Conservation (phyloP, 345 rosid species). For the Hirschfeldia incana region DNA sequence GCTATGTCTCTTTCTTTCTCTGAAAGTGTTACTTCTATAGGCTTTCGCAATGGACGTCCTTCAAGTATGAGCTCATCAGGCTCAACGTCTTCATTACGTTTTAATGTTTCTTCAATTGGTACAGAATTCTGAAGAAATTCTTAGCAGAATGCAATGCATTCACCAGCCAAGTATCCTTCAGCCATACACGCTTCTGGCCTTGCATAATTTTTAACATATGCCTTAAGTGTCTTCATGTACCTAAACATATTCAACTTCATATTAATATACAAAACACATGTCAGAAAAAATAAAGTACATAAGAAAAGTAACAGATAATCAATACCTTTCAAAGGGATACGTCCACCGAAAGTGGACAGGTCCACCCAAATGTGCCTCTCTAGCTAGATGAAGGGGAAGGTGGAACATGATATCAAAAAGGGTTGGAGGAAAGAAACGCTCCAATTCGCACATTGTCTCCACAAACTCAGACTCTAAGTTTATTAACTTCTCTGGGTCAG, state of each 20-base stretch:
- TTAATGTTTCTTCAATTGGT: no score
- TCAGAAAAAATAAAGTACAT: not conserved
- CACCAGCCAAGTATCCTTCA: no score
- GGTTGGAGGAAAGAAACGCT: constrained; percentile 1
- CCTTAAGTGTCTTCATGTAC: not conserved
- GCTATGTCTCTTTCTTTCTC: not conserved
- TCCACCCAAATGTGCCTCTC: not conserved
- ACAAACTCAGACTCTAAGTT: no score
- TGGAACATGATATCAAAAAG: constrained; percentile 9
- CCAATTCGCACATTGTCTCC: not conserved
- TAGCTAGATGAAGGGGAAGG: not conserved
- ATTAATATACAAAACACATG: not conserved
- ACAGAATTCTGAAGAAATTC: no score
- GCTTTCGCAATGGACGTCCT: not conserved
- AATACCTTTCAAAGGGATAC: constrained; percentile 3
- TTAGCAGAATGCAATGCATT: no score
- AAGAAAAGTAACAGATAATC: not conserved
- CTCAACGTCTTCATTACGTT: no score
- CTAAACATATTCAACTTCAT: not conserved
- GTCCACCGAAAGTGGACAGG: not conserved
- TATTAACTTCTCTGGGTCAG: no score
- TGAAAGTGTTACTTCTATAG: not conserved
- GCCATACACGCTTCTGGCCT: no score
- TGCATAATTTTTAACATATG: no score
- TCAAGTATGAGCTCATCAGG: not conserved